Conservation (phyloP, 768 basidiomycete genomes). For the Hygrocybe punicea region DNA sequence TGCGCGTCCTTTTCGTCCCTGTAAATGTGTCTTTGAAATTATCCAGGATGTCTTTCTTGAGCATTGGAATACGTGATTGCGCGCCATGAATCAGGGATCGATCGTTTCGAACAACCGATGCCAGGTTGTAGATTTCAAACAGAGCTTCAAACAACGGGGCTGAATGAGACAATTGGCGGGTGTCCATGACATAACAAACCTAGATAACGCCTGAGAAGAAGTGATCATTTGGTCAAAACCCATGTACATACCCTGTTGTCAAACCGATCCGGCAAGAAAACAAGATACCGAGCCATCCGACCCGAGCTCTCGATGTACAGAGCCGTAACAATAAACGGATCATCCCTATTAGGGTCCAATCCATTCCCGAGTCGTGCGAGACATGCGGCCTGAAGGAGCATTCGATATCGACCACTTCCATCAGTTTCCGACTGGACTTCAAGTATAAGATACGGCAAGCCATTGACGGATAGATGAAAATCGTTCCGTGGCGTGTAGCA, state of each 20-base stretch:
- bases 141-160: neutral
- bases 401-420: constrained; percentile 1
- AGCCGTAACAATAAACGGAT: constrained; percentile 1
- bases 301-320: constrained; percentile 1
- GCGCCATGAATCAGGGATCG: neutral
- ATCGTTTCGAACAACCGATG: neutral
- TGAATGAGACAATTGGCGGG: neutral
- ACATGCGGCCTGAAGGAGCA: constrained; percentile 7
- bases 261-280: neutral
- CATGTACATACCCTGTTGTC: neutral
- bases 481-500: neutral
- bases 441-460: neutral
- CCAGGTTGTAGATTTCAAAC: constrained; percentile 4
- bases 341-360: neutral
- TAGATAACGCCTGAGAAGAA: neutral
- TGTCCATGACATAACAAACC: neutral
- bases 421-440: constrained; percentile 3
- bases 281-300: neutral
- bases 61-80: neutral
- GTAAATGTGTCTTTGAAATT: neutral
- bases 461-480: neutral
- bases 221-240: neutral
- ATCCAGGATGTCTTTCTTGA: neutral
- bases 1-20: neutral
- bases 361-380: neutral